Conservation (phyloP, 129 eudicot species). For the Flaveria bidentis region DNA sequence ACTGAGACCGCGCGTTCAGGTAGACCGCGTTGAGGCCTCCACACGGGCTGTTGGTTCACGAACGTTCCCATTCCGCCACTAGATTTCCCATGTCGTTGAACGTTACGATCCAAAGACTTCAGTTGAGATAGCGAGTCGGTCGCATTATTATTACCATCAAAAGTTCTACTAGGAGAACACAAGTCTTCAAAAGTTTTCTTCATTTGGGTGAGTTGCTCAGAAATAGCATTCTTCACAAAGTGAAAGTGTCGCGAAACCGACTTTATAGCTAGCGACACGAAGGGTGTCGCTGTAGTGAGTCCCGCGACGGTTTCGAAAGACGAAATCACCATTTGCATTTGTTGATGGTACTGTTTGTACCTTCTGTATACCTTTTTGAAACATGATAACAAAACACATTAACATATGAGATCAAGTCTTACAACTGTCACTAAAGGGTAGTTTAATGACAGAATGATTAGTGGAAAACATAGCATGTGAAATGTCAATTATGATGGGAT, state of each 20-base stretch:
- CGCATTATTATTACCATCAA: conserved; percentile 26
- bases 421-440: conserved; percentile 9
- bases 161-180: conserved; percentile 47
- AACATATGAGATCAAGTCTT: neutral
- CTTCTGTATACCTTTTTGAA: conserved; percentile 64
- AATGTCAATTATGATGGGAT: conserved; percentile 39
- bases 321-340: conserved; percentile 77
- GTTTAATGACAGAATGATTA: neutral
- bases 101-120: conserved; percentile 48
- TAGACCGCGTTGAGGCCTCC: conserved; percentile 96
- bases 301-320: conserved; percentile 87
- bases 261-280: conserved; percentile 60
- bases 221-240: conserved; percentile 62
- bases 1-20: conserved; percentile 92
- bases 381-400: conserved; percentile 8
- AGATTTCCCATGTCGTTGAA: conserved; percentile 44
- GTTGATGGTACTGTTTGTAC: conserved; percentile 84
- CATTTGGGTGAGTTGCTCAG: conserved; percentile 60
- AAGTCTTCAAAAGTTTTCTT: conserved; percentile 52
- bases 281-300: conserved; percentile 74
- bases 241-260: conserved; percentile 70
- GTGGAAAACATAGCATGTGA: conserved; percentile 43
- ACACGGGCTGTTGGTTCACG: conserved; percentile 64
- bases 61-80: conserved; percentile 37
- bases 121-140: conserved; percentile 38